A percentile compares a stretch with the other conserved stretches of the same genome.
Evolutionary conservation across 805 yeast species (phyloP).

Genomic region (Kodamaea lidongshanica): DNA sequence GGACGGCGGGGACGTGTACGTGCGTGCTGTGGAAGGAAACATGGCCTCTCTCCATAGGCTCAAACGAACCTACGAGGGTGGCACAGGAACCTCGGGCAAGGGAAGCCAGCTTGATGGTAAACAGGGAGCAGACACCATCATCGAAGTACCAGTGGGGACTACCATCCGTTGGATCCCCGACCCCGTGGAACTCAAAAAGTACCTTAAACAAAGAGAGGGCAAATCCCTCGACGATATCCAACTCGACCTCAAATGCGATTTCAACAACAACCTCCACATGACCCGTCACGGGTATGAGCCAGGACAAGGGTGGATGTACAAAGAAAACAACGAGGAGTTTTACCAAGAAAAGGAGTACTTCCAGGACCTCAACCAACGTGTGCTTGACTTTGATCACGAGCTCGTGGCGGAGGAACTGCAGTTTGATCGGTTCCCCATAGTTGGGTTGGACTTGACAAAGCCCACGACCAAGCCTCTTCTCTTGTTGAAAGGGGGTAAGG

Average conservation of each 20-base stretch:
- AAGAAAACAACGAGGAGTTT: constrained; percentile 67
- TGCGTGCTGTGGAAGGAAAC: constrained; percentile 66
- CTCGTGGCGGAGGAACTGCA: constrained; percentile 50
- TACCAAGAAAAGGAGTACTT: constrained; percentile 66
- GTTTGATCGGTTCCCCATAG: constrained; percentile 67
- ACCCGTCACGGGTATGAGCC: constrained; percentile 53
- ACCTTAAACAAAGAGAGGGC: constrained; percentile 13
- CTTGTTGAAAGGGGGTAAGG: constrained; percentile 77
- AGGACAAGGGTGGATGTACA: constrained; percentile 88
- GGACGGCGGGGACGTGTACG: constrained; percentile 78
- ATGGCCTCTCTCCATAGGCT: constrained; percentile 66
- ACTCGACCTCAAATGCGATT: constrained; percentile 28
- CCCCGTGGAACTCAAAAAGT: constrained; percentile 42
- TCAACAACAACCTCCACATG: constrained; percentile 44
- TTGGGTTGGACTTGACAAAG: constrained; percentile 68
- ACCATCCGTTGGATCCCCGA: constrained; percentile 79
- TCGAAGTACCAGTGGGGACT: constrained; percentile 92
- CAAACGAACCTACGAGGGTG: constrained; percentile 62
- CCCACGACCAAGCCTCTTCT: constrained; percentile 63
- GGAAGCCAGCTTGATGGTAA: constrained; percentile 81
- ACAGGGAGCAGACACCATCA: constrained; percentile 68
- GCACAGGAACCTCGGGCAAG: constrained; percentile 65
- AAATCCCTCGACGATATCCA: constrained; percentile 17
- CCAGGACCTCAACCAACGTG: constrained; percentile 53
- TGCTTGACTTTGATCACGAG: constrained; percentile 58